Conservation (phyloP, 257 asterid genomes). For the Coffea canephora region DNA sequence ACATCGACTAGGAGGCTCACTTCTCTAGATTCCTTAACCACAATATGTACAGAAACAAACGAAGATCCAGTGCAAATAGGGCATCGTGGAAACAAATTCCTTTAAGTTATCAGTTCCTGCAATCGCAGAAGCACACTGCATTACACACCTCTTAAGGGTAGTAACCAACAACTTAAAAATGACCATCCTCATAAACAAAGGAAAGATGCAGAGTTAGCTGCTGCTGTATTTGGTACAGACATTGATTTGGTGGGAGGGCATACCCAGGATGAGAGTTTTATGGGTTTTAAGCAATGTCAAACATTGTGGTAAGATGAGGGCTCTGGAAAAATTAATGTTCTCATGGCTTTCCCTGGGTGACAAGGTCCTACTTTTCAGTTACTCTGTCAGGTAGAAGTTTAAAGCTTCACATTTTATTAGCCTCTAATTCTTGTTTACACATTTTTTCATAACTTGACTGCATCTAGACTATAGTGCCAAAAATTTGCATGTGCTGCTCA, state of each 20-base stretch:
- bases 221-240: slow-evolving; percentile 68
- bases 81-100: no score
- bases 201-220: slow-evolving; percentile 78
- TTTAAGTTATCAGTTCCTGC: no score
- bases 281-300: slow-evolving; percentile 84
- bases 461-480: neutral
- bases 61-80: no score
- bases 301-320: slow-evolving; percentile 95
- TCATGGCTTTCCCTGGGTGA: slow-evolving; percentile 80
- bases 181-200: slow-evolving; percentile 46
- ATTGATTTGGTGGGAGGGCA: slow-evolving; percentile 73
- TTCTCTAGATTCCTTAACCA: no score
- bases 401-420: neutral
- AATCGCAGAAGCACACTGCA: no score
- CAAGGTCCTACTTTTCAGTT: slow-evolving; percentile 95
- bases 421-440: neutral
- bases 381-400: slow-evolving; percentile 70
- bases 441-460: neutral
- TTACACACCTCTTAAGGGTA: no score
- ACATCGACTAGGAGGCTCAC: no score
- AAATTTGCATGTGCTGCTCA: neutral
- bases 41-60: no score
- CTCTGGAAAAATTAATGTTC: slow-evolving; percentile 74
- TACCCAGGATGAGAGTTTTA: slow-evolving; percentile 65
- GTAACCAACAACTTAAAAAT: neutral